phyloP scores from a whole-genome alignment of 345 rosid species.

The Orychophragmus violaceus region DNA sequence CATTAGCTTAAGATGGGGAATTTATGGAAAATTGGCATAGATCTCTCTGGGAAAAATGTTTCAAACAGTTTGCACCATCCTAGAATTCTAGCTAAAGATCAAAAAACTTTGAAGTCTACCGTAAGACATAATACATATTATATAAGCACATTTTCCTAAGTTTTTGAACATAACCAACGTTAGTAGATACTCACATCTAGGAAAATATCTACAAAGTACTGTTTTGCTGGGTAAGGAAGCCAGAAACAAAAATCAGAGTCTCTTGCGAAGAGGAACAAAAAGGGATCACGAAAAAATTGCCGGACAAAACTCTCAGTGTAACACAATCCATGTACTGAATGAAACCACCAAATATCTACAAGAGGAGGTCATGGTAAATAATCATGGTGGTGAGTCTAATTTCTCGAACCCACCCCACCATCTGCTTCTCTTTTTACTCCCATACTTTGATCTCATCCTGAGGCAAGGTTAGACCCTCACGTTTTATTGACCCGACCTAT shows the following conservation, averaged over 20 bases:
- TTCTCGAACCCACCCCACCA: slow-evolving; percentile 25
- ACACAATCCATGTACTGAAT: slow-evolving; percentile 2
- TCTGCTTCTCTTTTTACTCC: slow-evolving; percentile 29
- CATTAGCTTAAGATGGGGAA: neutral
- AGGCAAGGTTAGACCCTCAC: slow-evolving; percentile 56
- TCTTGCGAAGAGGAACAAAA: neutral
- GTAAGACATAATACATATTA: neutral
- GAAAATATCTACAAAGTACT: neutral
- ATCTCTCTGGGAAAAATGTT: neutral
- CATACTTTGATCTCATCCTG: slow-evolving; percentile 67
- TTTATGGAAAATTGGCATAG: neutral
- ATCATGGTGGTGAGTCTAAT: slow-evolving; percentile 16
- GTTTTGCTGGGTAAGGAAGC: neutral
- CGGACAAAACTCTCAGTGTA: neutral
- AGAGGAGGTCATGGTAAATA: neutral
- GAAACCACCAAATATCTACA: neutral
- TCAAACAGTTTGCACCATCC: neutral
- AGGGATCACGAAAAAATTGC: neutral
- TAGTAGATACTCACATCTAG: neutral
- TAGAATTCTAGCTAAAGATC: neutral
- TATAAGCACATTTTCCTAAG: too few species aligned
- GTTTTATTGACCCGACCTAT: slow-evolving; percentile 59
- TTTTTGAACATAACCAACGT: neutral
- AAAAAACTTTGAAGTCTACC: neutral
- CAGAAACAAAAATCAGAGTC: neutral